phyloP scores from a whole-genome alignment of 768 basidiomycete genomes.

The Lactifluus hygrophoroides region DNA sequence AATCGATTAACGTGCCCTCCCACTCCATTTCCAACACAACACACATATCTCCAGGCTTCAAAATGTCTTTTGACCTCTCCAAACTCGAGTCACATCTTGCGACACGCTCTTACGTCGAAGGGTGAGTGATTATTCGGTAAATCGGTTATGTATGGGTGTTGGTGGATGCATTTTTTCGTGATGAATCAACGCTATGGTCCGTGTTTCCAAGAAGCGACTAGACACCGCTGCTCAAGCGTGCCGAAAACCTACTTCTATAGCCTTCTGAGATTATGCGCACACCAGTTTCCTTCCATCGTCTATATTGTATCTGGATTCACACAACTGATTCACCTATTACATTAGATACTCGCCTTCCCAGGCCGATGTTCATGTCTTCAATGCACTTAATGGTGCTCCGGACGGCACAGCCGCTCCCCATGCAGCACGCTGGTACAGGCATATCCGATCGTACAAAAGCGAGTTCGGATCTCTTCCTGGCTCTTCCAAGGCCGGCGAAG shows the following conservation, averaged over 20 bases:
- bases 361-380: constrained; percentile 90
- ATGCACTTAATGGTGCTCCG: constrained; percentile 61
- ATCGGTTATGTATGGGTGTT: not conserved
- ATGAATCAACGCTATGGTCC: constrained; percentile 86
- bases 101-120: constrained; percentile 83
- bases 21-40: not conserved
- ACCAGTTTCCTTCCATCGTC: constrained; percentile 10
- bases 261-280: constrained; percentile 45
- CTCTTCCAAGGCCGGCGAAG: constrained; percentile 72
- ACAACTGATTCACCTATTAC: constrained; percentile 6
- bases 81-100: constrained; percentile 84
- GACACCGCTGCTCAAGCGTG: constrained; percentile 76
- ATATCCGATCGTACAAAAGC: constrained; percentile 78
- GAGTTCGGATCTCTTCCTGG: constrained; percentile 78
- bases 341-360: constrained; percentile 84
- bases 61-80: constrained; percentile 58
- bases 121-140: constrained; percentile 45
- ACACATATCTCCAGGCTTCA: no score
- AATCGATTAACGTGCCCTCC: not conserved
- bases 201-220: constrained; percentile 95
- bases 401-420: constrained; percentile 58
- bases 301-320: not conserved
- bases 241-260: constrained; percentile 61
- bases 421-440: constrained; percentile 86
- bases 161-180: constrained; percentile 29